Evolutionary conservation across 2,329 filamentous ascomycete species (phyloP).

Genomic region (Monilinia laxa): DNA sequence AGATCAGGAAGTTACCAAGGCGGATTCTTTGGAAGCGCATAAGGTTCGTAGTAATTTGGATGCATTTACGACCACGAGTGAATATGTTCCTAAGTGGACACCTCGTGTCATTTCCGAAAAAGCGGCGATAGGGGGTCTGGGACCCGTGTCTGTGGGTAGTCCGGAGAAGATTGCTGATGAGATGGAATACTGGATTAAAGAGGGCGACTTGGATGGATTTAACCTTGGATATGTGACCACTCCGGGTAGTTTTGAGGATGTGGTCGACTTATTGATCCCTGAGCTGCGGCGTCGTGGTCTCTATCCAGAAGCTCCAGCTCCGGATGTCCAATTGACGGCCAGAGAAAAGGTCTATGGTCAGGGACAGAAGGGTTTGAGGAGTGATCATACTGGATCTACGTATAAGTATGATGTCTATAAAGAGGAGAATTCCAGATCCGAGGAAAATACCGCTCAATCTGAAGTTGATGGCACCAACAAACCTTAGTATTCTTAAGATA

Average conservation of each 20-base stretch:
- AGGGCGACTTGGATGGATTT: constrained; percentile 73
- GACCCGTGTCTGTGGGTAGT: constrained; percentile 50
- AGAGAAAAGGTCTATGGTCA: constrained; percentile 62
- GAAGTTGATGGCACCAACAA: neutral
- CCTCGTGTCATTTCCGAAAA: constrained; percentile 68
- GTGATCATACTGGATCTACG: constrained; percentile 57
- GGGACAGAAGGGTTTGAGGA: constrained; percentile 55
- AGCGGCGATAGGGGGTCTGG: constrained; percentile 66
- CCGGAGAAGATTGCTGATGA: constrained; percentile 59
- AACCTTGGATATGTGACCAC: constrained; percentile 69
- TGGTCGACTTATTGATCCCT: constrained; percentile 63
- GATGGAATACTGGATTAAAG: constrained; percentile 64
- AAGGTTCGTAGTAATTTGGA: constrained; percentile 52
- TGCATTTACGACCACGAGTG: constrained; percentile 50
- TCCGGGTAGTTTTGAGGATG: constrained; percentile 66
- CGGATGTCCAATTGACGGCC: constrained; percentile 48
- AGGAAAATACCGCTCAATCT: neutral
- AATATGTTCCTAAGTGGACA: constrained; percentile 60
- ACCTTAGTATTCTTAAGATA: no score
- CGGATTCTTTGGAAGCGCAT: constrained; percentile 54
- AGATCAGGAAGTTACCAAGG: constrained; percentile 56
- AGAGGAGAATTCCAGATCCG: constrained; percentile 47
- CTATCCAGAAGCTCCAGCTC: constrained; percentile 39
- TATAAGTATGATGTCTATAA: constrained; percentile 64
- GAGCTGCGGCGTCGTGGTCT: constrained; percentile 60